A percentile compares a stretch with the other conserved stretches of the same genome.
Conservation (phyloP, 2,329 filamentous ascomycete species). For the Ophiostoma perfectum region DNA sequence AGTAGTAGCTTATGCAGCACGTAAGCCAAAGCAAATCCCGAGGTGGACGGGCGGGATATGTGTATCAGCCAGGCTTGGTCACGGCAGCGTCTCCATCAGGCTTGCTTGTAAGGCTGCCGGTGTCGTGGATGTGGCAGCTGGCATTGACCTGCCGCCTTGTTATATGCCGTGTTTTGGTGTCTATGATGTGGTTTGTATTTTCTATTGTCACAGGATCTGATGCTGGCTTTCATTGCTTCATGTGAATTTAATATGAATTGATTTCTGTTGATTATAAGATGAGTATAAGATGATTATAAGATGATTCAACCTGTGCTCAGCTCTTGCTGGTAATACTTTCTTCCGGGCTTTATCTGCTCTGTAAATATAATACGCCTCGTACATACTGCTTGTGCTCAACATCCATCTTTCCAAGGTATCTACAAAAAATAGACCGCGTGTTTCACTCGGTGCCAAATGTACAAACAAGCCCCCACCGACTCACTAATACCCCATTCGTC, state of each 20-base stretch:
- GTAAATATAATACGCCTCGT: too few relatives aligned
- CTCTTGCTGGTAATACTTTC: too few relatives aligned
- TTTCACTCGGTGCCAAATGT: neutral
- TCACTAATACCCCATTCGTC: constrained; percentile 17
- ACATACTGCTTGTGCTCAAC: too few relatives aligned
- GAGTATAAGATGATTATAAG: too few relatives aligned
- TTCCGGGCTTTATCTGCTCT: too few relatives aligned
- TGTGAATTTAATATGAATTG: too few relatives aligned
- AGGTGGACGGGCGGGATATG: neutral
- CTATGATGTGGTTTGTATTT: neutral
- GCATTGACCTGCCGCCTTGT: neutral
- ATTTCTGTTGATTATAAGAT: too few relatives aligned
- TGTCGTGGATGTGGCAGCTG: neutral
- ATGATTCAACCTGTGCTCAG: too few relatives aligned
- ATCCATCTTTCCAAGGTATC: neutral
- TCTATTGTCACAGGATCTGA: too few relatives aligned
- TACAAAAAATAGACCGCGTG: neutral
- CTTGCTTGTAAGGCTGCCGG: constrained; percentile 1
- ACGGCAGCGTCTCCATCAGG: neutral
- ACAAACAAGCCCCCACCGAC: neutral
- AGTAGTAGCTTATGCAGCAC: neutral
- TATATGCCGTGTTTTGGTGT: neutral
- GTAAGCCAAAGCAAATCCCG: neutral
- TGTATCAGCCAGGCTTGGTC: neutral
- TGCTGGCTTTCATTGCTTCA: too few relatives aligned